Base-by-base conservation (phyloP, 1,284 basidiomycete species). In the Ustilago xerochloae region DNA sequence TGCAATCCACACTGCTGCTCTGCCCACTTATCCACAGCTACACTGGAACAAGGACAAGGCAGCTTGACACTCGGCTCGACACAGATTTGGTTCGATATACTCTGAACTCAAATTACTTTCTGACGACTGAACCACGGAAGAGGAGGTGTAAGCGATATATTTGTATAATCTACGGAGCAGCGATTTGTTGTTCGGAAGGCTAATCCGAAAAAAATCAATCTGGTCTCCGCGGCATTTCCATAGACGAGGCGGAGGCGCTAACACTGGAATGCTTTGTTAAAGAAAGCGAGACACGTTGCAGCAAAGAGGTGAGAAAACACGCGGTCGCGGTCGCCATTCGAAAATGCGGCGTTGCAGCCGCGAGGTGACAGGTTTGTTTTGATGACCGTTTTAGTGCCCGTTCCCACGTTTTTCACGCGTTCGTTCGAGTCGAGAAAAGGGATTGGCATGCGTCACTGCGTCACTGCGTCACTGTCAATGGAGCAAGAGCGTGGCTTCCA, bases 401-500 rank as follows among this genome's bases (percentile, higher is more conserved):
- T 50, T 50, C n/a, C 12, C 32, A 7, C 32, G 20, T 39, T 51
- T 43, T 45, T 43, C 30, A 22, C 49, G n/a, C 13, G 22, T 38
- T 3, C 13, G 20, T 28, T 5, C 5, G 15, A 50, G 38, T 36
- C 7, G 18, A 39, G n/a, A 15, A 39, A 39, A 18, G 29, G 38
- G n/a, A 39, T 13, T 30, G 20, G 30, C 4, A 7, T 36, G 15
- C 45, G 20, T 30, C n/a, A 45, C 48, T 29, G 47, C 56, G 45
- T 32, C 30, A 26, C 12, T 36, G 39, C 53, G 41, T 55, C 53
- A 55, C 53, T 32, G 24, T n/a, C n/a, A n/a, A n/a, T n/a, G n/a
- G n/a, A n/a, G n/a, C n/a, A n/a, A n/a, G 16, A 48, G 35, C 58
- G 48, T 61, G 58, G 58, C 58, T 36, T 53, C 58, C 50, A 61